These are phyloP conservation scores for Pyracantha coccinea DNA, from an alignment of 331 rosid genomes.

Conservation along the genomic window DNA sequence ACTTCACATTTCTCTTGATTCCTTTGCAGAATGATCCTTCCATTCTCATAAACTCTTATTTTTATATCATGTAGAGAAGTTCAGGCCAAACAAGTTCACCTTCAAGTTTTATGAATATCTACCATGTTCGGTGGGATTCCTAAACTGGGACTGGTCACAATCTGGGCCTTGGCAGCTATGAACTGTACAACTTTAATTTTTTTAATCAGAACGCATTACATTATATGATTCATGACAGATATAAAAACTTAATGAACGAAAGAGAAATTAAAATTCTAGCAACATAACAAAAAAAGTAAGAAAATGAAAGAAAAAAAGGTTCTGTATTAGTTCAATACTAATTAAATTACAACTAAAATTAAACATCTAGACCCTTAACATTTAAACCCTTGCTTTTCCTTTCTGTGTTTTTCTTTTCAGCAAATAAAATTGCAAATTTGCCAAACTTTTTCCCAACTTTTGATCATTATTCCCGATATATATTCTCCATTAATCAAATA, in stretches of 20 bases:
- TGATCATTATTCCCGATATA: not conserved
- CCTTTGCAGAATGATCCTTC: not conserved
- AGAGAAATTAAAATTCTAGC: not conserved
- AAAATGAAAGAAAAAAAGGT: not conserved
- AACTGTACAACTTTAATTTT: not conserved
- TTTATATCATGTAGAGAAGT: not conserved
- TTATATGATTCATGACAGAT: not conserved
- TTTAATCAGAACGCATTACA: not conserved
- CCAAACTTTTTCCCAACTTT: not conserved
- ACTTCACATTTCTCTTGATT: not conserved
- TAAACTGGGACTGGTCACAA: not conserved
- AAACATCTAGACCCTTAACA: not conserved
- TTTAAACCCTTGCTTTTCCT: not conserved
- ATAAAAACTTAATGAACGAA: not conserved
- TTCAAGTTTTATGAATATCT: not conserved
- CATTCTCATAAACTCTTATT: not conserved
- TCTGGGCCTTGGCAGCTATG: not conserved
- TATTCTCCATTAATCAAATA: conserved; percentile 7
- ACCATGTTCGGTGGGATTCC: not conserved
- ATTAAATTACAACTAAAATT: conserved; percentile 1
- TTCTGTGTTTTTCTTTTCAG: conserved; percentile 8
- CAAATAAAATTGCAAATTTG: conserved; percentile 3
- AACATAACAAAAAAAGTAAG: not conserved
- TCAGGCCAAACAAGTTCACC: not conserved
- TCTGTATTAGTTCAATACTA: not conserved